Evolutionary conservation across 805 yeast genomes (phyloP), one percentile per base, ranked within the genome.

Genomic region (Tetrapisispora nanseiensis): DNA sequence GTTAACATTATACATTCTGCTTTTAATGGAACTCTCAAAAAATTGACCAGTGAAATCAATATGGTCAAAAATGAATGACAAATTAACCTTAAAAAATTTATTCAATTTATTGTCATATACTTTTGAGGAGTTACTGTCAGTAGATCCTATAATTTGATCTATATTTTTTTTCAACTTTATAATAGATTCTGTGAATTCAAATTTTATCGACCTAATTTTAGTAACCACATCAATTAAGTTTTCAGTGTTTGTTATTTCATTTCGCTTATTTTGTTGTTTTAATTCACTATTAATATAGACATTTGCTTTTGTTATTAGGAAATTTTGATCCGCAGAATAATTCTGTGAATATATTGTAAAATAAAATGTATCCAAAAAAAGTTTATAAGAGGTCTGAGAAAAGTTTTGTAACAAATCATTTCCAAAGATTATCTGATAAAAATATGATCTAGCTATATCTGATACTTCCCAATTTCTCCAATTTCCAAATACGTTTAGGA

Each of bases 401-500:
- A 42, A 13, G 12, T 43, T 38, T 15, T 39, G 43, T 15, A 36
- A 9, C n/a, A 27, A 44, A 1, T 55, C 51, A 7, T 53, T 52
- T n/a, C 56, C 55, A 51, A 81, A 81, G 2, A 76, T 69, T 47
- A 65, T 66, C 26, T 61, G 59, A 51, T 82, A 77, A 20, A 83
- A 67, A 42, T 68, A 75, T 40, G 79, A 72, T 30, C 72, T 65
- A n/a, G 72, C 71, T 19, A 78, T 72, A 51, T 76, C 75, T 26
- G 78, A 69, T 34, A 83, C 80, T 52, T 90, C 98, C 97, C 97
- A 89, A 45, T 78, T 77, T 67, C 97, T 75, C 97, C 97, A 92
- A 12, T 71, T 67, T 3, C 79, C 68, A 52, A 87, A 86, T 1
- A 78, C 69, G 3, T 69, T 63, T 20, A 76, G 59, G 2, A 85